Percentiles rank a stretch among this genome's conserved stretches.
Evolutionary conservation across 2,329 filamentous ascomycete genomes (phyloP).

Genomic region (Fusarium chuoi): DNA sequence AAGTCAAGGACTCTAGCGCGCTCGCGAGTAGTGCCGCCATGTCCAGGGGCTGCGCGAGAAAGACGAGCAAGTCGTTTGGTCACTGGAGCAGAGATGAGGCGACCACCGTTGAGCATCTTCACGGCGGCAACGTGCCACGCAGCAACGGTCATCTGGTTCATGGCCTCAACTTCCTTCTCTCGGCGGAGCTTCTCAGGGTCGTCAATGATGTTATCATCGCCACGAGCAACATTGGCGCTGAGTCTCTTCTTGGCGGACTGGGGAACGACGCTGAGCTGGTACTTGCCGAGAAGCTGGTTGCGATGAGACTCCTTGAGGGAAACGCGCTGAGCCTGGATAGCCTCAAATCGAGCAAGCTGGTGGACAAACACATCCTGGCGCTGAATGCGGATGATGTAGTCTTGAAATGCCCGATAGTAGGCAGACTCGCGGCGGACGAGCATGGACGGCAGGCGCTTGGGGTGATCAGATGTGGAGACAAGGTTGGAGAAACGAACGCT

Average conservation of each 20-base stretch:
- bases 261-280: conserved; percentile 76
- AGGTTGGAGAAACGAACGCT: conserved; percentile 77
- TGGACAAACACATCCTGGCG: conserved; percentile 84
- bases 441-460: conserved; percentile 63
- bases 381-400: conserved; percentile 73
- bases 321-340: conserved; percentile 83
- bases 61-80: conserved; percentile 69
- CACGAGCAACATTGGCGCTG: conserved; percentile 78
- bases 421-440: conserved; percentile 74
- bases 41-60: conserved; percentile 59
- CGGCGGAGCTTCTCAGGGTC: conserved; percentile 71
- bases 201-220: conserved; percentile 71
- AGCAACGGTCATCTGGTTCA: conserved; percentile 73
- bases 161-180: conserved; percentile 84
- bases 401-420: conserved; percentile 89
- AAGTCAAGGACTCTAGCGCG: conserved; percentile 83
- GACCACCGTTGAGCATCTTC: conserved; percentile 72
- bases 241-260: conserved; percentile 77
- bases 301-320: conserved; percentile 78
- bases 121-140: conserved; percentile 71
- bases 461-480: conserved; percentile 56
- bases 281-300: conserved; percentile 86
- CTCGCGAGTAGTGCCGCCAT: conserved; percentile 57
- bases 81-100: conserved; percentile 71
- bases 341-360: conserved; percentile 85